Evolutionary conservation across 2,329 filamentous ascomycete species (phyloP).

Genomic region (Pestalotiopsis sp.): DNA sequence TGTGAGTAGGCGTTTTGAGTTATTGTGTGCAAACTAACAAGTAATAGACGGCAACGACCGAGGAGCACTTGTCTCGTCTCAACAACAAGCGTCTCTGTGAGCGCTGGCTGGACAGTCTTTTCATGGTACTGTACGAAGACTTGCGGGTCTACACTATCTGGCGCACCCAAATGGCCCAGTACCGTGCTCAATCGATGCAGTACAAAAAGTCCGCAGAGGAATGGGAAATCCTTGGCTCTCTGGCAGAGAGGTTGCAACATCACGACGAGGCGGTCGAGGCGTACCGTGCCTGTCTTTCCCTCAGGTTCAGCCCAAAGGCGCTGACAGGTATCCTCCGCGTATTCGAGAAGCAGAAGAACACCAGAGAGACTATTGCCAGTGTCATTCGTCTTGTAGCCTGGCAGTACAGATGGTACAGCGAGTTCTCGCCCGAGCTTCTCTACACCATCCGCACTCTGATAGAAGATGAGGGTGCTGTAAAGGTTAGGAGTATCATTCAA

Average conservation of each 20-base stretch:
- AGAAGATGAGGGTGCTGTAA: constrained; percentile 95
- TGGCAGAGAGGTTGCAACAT: constrained; percentile 92
- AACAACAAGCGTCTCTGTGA: constrained; percentile 97
- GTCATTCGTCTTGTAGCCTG: constrained; percentile 91
- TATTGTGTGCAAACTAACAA: not conserved
- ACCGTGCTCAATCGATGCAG: constrained; percentile 86
- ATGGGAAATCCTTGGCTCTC: constrained; percentile 94
- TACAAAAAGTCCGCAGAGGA: constrained; percentile 97
- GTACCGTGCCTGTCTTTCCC: constrained; percentile 82
- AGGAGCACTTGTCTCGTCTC: constrained; percentile 81
- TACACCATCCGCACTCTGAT: constrained; percentile 89
- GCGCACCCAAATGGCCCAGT: constrained; percentile 97
- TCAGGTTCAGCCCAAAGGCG: constrained; percentile 91
- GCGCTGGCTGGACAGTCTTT: constrained; percentile 95
- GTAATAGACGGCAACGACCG: constrained; percentile 58
- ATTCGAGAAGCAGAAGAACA: constrained; percentile 77
- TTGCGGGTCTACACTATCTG: constrained; percentile 98
- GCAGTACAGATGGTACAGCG: constrained; percentile 99
- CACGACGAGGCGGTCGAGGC: constrained; percentile 89
- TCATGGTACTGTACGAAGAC: constrained; percentile 99
- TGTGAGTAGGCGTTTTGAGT: constrained; percentile 20
- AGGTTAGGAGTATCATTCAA: constrained; percentile 95
- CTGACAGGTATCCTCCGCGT: constrained; percentile 80
- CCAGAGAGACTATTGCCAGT: constrained; percentile 77
- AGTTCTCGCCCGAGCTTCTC: constrained; percentile 92